Evolutionary conservation across 2,329 filamentous ascomycete species (phyloP), one percentile per base, ranked within the genome.

Genomic region (Plectosphaerella cucumerina): DNA sequence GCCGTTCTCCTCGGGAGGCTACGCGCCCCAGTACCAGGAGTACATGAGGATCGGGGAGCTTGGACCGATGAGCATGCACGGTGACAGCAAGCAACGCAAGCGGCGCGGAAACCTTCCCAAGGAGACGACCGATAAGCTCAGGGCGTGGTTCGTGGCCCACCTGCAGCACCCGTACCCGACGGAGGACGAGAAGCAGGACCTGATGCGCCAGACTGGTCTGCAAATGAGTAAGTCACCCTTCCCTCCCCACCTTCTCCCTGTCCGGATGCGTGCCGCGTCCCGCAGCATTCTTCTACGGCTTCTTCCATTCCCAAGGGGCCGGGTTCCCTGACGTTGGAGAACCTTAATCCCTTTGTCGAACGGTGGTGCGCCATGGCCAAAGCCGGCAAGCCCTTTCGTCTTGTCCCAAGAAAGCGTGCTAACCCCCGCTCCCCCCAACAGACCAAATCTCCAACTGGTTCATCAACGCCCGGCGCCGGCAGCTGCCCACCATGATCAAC

Each of bases 41-140:
- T 42, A 18, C 70, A 68, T 15, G 72, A 78, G 31, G 73, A 70
- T 53, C 65, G 71, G 56, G 69, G 71, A 76, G 4, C 64, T 71
- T 47, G 65, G 70, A 20, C 57, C 62, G 12, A 65, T 66, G 56
- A 66, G 65, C 8, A 58, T 69, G 49, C 65, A 63, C 17, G 69
- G 64, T 3, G 77, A 80, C 51, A 70, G 62, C 52, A 81, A 78
- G 64, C 76, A 76, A 57, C 71, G 81, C 31, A 85, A 83, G 65
- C 78, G 90, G 48, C 80, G 91, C 37, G 91, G 91, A 1, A 96
- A 96, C 62, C 75, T 96, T 3, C 91, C 91, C n/a, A 95, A 95
- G 64, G 87, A 91, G 50, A 89, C 90, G 0, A 96, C 90, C 0
- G 88, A 92, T 63, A 85, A 89, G 58, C 75, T 96, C 39, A 82